A percentile compares a stretch with the other conserved stretches of the same genome.
These are phyloP conservation scores for Pistacia integerrima DNA, from an alignment of 345 rosid species.

Conservation along the genomic window DNA sequence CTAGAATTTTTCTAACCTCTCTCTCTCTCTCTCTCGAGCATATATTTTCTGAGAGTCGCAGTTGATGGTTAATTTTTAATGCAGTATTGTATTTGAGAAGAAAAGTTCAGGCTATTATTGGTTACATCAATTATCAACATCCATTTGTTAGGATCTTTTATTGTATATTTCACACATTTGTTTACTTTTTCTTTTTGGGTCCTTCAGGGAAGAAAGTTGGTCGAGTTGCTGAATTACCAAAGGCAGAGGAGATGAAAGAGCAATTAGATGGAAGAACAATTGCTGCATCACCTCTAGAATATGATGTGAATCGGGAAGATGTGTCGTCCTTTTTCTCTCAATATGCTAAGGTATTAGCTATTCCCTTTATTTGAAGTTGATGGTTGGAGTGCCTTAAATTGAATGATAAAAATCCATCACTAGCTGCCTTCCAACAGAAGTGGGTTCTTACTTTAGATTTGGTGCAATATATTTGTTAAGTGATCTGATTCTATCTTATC, in stretches of 20 bases:
- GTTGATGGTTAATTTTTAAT: neutral
- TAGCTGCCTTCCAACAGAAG: neutral
- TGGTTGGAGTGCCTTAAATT: neutral
- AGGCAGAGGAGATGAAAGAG: constrained; percentile 70
- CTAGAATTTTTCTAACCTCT: neutral
- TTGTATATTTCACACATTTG: neutral
- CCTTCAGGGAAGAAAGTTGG: constrained; percentile 77
- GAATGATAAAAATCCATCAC: neutral
- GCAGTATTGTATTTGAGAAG: neutral
- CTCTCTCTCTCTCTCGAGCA: neutral
- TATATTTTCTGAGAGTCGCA: neutral
- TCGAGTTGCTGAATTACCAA: constrained; percentile 57
- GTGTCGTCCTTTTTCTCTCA: constrained; percentile 69
- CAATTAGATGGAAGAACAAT: constrained; percentile 75
- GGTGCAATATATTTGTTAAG: neutral
- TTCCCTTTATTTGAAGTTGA: neutral
- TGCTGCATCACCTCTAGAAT: constrained; percentile 71
- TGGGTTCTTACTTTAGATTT: neutral
- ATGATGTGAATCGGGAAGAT: constrained; percentile 67
- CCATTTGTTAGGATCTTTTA: neutral
- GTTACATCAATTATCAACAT: neutral
- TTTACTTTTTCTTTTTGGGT: neutral
- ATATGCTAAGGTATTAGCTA: constrained; percentile 59
- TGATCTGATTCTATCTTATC: neutral
- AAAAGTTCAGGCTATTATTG: neutral